Percentiles rank a stretch among this genome's conserved stretches.
phyloP scores from a whole-genome alignment of 2,329 filamentous ascomycete species.

The Aulographum hederae region DNA sequence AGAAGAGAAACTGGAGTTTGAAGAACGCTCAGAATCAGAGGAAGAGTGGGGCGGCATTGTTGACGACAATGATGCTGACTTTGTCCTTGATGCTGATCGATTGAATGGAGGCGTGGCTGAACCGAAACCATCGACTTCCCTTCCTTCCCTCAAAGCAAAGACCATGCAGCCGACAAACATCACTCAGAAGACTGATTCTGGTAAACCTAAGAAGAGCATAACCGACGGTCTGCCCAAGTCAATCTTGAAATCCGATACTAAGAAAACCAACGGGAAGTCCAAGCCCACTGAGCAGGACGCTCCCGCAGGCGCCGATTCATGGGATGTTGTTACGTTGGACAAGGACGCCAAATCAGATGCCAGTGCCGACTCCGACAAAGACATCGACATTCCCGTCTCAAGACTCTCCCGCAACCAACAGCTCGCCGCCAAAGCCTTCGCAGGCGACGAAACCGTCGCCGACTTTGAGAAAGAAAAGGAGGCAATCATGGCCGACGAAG shows the following conservation, averaged over 20 bases:
- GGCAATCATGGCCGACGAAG: conserved; percentile 53
- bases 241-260: too few relatives aligned
- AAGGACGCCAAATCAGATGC: conserved; percentile 15
- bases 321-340: conserved; percentile 24
- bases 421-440: conserved; percentile 70
- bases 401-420: conserved; percentile 35
- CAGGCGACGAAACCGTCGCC: conserved; percentile 62
- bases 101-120: too few relatives aligned
- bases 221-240: too few relatives aligned
- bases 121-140: too few relatives aligned
- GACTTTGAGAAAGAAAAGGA: conserved; percentile 72
- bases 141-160: neutral
- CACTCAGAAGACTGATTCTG: neutral
- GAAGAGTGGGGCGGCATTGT: conserved; percentile 10
- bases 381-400: conserved; percentile 22
- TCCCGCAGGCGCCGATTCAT: conserved; percentile 21
- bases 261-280: neutral
- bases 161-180: neutral
- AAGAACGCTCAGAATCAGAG: conserved; percentile 37
- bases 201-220: neutral
- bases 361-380: conserved; percentile 12
- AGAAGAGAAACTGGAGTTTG: conserved; percentile 34
- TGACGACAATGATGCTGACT: conserved; percentile 7
- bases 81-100: too few relatives aligned
- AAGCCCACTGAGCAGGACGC: conserved; percentile 6